Base-by-base conservation (phyloP, 139 green algal species). In the Chlamydomonas incerta region DNA sequence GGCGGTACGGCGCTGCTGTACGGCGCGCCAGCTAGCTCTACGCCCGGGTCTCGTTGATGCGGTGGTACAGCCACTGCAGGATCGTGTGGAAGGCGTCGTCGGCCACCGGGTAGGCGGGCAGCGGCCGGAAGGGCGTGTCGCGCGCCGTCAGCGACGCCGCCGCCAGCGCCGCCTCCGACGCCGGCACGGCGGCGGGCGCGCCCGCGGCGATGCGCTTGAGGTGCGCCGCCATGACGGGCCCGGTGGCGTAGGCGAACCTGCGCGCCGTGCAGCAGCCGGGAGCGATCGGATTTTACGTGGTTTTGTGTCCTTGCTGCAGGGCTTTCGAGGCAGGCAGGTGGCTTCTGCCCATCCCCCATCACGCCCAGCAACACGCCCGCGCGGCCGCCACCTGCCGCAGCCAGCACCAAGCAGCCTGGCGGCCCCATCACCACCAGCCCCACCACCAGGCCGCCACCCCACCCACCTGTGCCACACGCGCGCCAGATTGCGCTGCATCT, bases 11-110 rank as follows among this genome's bases (percentile, higher is more conserved):
- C n/a, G n/a, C n/a, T n/a, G n/a, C n/a, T n/a, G n/a, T n/a, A 57
- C 50, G 50, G 50, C 11, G 50, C 11, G 50, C 50, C 50, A 14
- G 50, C 50, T 10, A 14, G 50, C 55, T 4, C 18, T 10, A 24
- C 37, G 13, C 72, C 26, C 79, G 60, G 5, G 79, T 85, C 5
- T 85, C 66, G n/a, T 75, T 55, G 15, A 86, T 79, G 3, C 69
- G 52, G 34, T 77, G 68, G 68, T 80, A 74, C 3, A 86, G 69
- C 90, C 90, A 94, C 74, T 92, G 90, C 60, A n/a, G 60, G 37
- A 94, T 75, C 0, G 89, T 93, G 28, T 17, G n/a, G 65, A 95
- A 92, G 3, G 90, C 92, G 72, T 95, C 92, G 29, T 95, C 88
- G 21, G 47, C 34, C 11, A 41, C 55, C 0, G 68, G 68, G 35